Evolutionary conservation across 352 stramenopile species (phyloP).

Genomic region (Pseudoperonospora humuli): DNA sequence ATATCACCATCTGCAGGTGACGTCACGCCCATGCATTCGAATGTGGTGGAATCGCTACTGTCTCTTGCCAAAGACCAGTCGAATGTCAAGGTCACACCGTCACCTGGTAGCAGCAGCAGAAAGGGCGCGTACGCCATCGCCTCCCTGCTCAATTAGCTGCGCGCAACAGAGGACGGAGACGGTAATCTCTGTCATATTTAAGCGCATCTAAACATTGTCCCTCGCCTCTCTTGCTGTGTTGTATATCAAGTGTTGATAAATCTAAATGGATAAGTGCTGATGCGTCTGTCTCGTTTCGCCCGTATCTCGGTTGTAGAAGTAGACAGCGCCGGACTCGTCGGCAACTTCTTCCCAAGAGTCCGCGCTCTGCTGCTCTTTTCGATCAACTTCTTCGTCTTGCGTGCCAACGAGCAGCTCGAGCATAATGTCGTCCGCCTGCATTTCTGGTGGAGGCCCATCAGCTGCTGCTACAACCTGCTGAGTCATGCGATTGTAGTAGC

Average conservation of each 20-base stretch:
- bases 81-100: slow-evolving; percentile 1
- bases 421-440: slow-evolving; percentile 63
- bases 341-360: slow-evolving; percentile 57
- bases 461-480: slow-evolving; percentile 44
- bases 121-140: too few species aligned
- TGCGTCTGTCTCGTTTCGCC: slow-evolving; percentile 60
- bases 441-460: slow-evolving; percentile 42
- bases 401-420: slow-evolving; percentile 44
- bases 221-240: background rate
- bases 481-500: slow-evolving; percentile 69
- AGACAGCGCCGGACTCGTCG: slow-evolving; percentile 56
- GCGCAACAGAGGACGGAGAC: too few species aligned
- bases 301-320: slow-evolving; percentile 62
- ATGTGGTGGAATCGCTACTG: slow-evolving; percentile 57
- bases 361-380: background rate
- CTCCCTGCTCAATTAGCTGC: too few species aligned
- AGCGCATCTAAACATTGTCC: slow-evolving; percentile 15
- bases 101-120: too few species aligned
- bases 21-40: slow-evolving; percentile 16
- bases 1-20: slow-evolving; percentile 8
- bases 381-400: background rate
- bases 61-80: slow-evolving; percentile 42
- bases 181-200: too few species aligned
- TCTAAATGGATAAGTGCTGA: too few species aligned
- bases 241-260: too few species aligned